Percentiles rank a stretch among this genome's conserved stretches.
These are phyloP conservation scores for Biscogniauxia mediterranea DNA, from an alignment of 2,329 filamentous ascomycete species.

Conservation along the genomic window DNA sequence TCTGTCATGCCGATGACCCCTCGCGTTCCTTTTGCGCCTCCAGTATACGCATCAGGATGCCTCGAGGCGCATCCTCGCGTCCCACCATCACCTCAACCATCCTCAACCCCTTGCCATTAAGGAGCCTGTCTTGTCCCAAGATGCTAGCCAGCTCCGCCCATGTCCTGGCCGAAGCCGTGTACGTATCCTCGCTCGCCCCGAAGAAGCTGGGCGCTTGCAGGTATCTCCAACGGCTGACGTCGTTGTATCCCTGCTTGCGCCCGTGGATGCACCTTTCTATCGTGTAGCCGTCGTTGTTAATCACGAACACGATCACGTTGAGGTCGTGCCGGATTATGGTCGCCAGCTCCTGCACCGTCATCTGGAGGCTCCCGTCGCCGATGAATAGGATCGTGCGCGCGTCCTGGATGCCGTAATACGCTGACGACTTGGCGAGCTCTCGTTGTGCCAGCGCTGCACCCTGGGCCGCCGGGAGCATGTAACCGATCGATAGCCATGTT, in stretches of 20 bases:
- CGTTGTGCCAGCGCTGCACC: conserved; percentile 54
- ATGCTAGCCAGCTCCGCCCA: conserved; percentile 45
- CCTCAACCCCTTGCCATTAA: conserved; percentile 25
- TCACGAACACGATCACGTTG: conserved; percentile 49
- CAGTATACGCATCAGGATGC: conserved; percentile 1
- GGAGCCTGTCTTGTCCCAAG: conserved; percentile 18
- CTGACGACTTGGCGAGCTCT: conserved; percentile 38
- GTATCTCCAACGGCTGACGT: conserved; percentile 52
- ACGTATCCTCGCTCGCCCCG: conserved; percentile 41
- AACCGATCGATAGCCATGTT: conserved; percentile 60
- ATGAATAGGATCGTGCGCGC: conserved; percentile 57
- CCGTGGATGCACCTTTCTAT: conserved; percentile 59
- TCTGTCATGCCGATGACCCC: no score
- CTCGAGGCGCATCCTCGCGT: conserved; percentile 31
- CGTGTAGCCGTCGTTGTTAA: conserved; percentile 60
- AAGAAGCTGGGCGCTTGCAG: conserved; percentile 48
- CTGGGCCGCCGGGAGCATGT: conserved; percentile 57
- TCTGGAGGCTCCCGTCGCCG: conserved; percentile 63
- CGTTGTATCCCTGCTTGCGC: conserved; percentile 52
- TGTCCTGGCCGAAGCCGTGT: conserved; percentile 40
- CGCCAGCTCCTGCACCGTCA: conserved; percentile 65
- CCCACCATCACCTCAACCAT: conserved; percentile 36
- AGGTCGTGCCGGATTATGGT: conserved; percentile 58
- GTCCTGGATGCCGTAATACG: conserved; percentile 29
- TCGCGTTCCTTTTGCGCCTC: no score